Conservation (phyloP, 345 rosid genomes). For the Diplotaxis tenuifolia region DNA sequence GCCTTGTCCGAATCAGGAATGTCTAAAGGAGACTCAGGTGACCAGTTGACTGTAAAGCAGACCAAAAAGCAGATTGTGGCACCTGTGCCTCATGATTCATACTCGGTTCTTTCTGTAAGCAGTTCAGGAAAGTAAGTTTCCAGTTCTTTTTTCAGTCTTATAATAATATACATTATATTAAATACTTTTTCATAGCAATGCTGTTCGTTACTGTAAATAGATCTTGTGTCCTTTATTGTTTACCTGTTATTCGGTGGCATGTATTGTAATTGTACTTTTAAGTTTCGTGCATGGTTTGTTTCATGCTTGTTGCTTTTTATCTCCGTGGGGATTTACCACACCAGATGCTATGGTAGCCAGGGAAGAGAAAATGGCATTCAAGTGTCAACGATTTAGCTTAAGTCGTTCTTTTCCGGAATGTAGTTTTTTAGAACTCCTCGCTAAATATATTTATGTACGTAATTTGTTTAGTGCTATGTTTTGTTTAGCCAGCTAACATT, state of each 20-base stretch:
- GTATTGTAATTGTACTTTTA: not conserved
- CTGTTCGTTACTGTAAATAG: not conserved
- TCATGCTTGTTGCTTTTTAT: constrained; percentile 8
- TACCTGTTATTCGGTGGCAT: not conserved
- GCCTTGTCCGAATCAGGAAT: constrained; percentile 80
- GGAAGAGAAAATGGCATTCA: constrained; percentile 1
- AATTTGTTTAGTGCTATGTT: not conserved
- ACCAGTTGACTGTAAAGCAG: constrained; percentile 80
- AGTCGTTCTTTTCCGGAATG: constrained; percentile 5
- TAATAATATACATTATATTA: not conserved
- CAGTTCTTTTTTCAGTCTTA: constrained; percentile 5
- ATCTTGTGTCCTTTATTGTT: not conserved
- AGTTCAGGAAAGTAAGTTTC: constrained; percentile 92
- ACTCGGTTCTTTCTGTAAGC: constrained; percentile 92
- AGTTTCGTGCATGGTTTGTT: not conserved
- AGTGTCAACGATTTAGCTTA: constrained; percentile 3
- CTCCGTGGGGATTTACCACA: not conserved
- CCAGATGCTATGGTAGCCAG: not conserved
- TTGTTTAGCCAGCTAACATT: constrained; percentile 19
- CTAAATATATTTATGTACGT: not conserved
- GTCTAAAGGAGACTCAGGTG: constrained; percentile 73
- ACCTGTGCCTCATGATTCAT: constrained; percentile 95
- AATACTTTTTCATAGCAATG: constrained; percentile 9
- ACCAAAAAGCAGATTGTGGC: constrained; percentile 84
- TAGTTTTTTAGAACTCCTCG: not conserved